These are phyloP conservation scores for Mucor piriformis DNA, from an alignment of 371 early-diverging fungal genomes.

Conservation along the genomic window DNA sequence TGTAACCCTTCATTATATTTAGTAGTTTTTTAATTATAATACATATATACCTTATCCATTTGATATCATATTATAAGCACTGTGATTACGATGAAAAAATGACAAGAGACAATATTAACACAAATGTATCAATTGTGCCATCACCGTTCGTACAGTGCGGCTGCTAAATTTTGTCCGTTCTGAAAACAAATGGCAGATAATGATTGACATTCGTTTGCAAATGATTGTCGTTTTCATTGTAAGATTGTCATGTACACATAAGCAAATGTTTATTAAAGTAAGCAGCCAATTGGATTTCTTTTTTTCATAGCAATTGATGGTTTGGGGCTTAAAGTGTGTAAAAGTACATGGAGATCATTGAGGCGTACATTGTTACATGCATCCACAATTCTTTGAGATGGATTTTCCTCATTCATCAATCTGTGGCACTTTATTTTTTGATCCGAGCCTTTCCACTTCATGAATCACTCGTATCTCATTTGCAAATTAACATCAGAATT, in stretches of 20 bases:
- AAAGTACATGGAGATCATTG: constrained; percentile 6
- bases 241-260: no score
- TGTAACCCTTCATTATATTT: background rate
- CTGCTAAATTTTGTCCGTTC: no score
- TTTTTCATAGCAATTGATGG: constrained; percentile 2
- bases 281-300: no score
- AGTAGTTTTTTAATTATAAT: background rate
- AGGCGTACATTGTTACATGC: constrained; percentile 8
- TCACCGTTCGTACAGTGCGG: no score
- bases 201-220: no score
- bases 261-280: no score
- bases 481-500: no score
- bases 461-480: no score
- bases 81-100: background rate
- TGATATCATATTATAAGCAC: background rate
- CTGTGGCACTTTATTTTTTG: constrained; percentile 11
- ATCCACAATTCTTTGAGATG: constrained; percentile 15
- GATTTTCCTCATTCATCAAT: constrained; percentile 16
- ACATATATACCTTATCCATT: background rate
- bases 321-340: constrained; percentile 10
- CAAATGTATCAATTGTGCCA: no score
- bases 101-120: no score
- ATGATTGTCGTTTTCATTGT: no score
- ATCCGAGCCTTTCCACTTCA: background rate
- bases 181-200: no score